These are phyloP conservation scores for Penicillium nordicum DNA, from an alignment of 2,329 filamentous ascomycete genomes.

Conservation along the genomic window DNA sequence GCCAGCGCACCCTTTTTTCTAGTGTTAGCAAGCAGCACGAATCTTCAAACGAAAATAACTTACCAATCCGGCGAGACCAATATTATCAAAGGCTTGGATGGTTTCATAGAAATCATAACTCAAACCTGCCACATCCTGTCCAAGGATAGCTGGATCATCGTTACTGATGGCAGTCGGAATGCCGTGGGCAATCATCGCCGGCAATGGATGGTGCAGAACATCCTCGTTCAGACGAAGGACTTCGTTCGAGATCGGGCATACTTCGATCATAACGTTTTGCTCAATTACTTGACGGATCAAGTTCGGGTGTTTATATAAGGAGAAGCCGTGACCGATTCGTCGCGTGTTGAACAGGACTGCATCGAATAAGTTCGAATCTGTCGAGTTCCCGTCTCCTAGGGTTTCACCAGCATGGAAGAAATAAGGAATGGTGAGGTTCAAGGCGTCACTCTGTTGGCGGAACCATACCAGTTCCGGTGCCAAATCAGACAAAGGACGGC, in stretches of 20 bases:
- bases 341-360: conserved; percentile 78
- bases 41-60: neutral
- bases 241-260: conserved; percentile 87
- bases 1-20: conserved; percentile 55
- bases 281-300: conserved; percentile 83
- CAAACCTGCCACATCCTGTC: conserved; percentile 74
- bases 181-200: conserved; percentile 76
- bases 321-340: conserved; percentile 83
- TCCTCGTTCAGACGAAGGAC: conserved; percentile 73
- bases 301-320: conserved; percentile 82
- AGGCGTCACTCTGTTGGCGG: conserved; percentile 71
- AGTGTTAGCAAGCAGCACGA: neutral
- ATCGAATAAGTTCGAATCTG: conserved; percentile 81
- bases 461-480: conserved; percentile 88
- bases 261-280: conserved; percentile 78
- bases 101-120: conserved; percentile 93
- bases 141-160: conserved; percentile 84
- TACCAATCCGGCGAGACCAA: conserved; percentile 44
- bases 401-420: conserved; percentile 93
- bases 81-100: conserved; percentile 83
- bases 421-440: conserved; percentile 77
- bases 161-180: conserved; percentile 79
- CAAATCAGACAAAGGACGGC: conserved; percentile 69
- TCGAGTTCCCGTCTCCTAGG: conserved; percentile 72
- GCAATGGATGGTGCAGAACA: conserved; percentile 73